Base-by-base conservation (phyloP, 805 yeast genomes). In the Saccharomycodes ludwigii region DNA sequence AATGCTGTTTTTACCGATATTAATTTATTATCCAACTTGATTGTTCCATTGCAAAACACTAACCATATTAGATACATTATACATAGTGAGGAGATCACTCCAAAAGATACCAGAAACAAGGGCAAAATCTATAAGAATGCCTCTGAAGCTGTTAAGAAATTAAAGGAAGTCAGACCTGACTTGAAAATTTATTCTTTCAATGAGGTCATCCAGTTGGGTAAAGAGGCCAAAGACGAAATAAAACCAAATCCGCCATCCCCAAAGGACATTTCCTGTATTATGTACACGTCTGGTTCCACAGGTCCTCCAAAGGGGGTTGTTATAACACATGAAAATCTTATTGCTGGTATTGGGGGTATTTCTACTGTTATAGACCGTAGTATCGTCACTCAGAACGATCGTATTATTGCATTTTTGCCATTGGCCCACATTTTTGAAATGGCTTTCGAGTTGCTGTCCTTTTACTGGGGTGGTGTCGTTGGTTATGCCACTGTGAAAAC, bases 401-500 rank as follows among this genome's bases (percentile, higher is more conserved):
- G 84, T 43, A 61, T 88, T 40, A 73, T 91, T 56, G 78, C 86
- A 12, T 86, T 88, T 56, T 70, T 91, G 53, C 98, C 98, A 9
- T 69, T 91, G 49, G 98, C 98, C 6, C 98, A 91, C 52, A 91
- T 91, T 46, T 82, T 91, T 46, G 98, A 91, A 63, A 66, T 84
- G 58, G 83, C 73, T 4, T 85, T 91, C 42, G 98, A 91, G 63
- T 63, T 85, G 48, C 56, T 72, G 19, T 50, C 71, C 22, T 71
- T 91, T 44, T 75, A 73, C 65, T 91, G 96, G 97, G 97, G 97
- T 53, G 77, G 81, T 34, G 56, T 71, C 34, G 56, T 81, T 27
- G 97, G 97, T 44, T 91, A 91, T 61, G 97, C 94, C 31, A 75
- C 66, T 46, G 95, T 88, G 40, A 85, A 85, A 63, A 88, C 98